phyloP scores from a whole-genome alignment of 768 basidiomycete genomes.

The Trametes punicea region DNA sequence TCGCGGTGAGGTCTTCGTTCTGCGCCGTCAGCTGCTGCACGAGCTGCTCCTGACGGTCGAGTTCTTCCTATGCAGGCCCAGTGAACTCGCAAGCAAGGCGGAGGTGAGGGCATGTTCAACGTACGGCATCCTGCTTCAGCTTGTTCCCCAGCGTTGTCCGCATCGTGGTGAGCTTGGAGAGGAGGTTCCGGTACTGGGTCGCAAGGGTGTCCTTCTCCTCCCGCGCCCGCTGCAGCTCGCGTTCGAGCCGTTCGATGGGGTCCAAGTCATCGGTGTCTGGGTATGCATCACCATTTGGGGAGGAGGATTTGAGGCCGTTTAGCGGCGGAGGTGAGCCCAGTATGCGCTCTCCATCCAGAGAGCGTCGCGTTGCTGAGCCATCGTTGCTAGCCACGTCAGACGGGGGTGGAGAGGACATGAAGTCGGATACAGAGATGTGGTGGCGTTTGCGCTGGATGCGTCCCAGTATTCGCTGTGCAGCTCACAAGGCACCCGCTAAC shows the following conservation, averaged over 20 bases:
- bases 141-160: constrained; percentile 91
- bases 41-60: constrained; percentile 86
- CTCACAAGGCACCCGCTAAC: neutral
- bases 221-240: constrained; percentile 68
- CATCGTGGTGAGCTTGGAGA: constrained; percentile 91
- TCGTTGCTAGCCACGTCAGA: constrained; percentile 18
- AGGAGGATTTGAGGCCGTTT: constrained; percentile 27
- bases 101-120: constrained; percentile 23
- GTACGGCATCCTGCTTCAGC: constrained; percentile 92
- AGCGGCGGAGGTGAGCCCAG: constrained; percentile 24
- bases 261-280: constrained; percentile 42
- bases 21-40: constrained; percentile 76
- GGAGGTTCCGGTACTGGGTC: constrained; percentile 78
- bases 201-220: constrained; percentile 89
- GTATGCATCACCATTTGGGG: constrained; percentile 18
- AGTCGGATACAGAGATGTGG: constrained; percentile 4
- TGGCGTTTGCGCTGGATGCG: neutral
- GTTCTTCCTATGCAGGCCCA: constrained; percentile 76
- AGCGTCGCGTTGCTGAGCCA: constrained; percentile 21
- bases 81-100: constrained; percentile 6
- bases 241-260: constrained; percentile 57
- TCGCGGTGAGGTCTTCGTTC: constrained; percentile 67
- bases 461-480: neutral
- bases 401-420: constrained; percentile 16
- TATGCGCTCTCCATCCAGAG: constrained; percentile 27